Evolutionary conservation across 345 rosid genomes (phyloP).

Genomic region (Eucalyptus pauciflora): DNA sequence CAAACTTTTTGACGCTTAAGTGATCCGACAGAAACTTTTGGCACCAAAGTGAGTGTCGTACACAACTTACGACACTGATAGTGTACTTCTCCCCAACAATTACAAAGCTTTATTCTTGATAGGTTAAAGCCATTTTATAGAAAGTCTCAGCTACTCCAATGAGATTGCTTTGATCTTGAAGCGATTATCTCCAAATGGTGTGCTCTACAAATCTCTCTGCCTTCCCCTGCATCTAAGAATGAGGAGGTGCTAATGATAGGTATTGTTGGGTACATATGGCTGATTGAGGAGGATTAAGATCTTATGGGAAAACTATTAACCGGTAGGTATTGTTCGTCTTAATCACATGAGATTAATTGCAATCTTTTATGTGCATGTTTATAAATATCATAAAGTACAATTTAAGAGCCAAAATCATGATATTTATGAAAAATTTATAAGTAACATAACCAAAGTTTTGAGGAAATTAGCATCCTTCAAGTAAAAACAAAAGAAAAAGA

Average conservation of each 20-base stretch:
- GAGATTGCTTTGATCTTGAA: too few species aligned
- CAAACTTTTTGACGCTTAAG: too few species aligned
- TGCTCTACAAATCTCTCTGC: background rate
- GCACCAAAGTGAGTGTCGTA: too few species aligned
- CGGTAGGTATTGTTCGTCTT: fast-evolving
- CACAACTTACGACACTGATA: too few species aligned
- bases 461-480: background rate
- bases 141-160: too few species aligned
- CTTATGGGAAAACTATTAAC: background rate
- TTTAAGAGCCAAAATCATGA: background rate
- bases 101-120: too few species aligned
- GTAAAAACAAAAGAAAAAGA: too few species aligned
- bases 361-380: background rate
- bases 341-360: background rate
- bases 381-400: background rate
- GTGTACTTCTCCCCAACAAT: too few species aligned
- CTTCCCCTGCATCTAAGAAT: background rate
- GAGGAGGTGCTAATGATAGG: background rate
- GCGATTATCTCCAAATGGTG: too few species aligned
- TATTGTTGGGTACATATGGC: background rate
- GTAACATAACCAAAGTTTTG: background rate
- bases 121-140: too few species aligned
- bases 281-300: background rate
- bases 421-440: too few species aligned
- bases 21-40: too few species aligned